Percentiles rank a stretch among this genome's conserved stretches.
Evolutionary conservation across 768 basidiomycete genomes (phyloP).

Genomic region (Dentipellis fragilis): DNA sequence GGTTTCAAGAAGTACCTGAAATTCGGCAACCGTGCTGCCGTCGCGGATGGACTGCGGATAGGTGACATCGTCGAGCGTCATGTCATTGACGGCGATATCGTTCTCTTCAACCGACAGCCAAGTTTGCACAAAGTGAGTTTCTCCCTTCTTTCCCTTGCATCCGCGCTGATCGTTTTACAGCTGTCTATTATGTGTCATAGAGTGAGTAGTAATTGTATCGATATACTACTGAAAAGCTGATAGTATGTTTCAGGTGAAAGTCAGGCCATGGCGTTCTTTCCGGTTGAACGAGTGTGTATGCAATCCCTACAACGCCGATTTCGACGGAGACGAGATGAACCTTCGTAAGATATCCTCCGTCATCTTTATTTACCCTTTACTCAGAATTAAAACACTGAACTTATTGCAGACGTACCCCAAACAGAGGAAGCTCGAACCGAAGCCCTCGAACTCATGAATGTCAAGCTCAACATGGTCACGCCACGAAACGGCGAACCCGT

Average conservation of each 20-base stretch:
- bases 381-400: slow-evolving; percentile 3
- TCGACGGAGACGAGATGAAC: slow-evolving; percentile 99
- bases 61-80: slow-evolving; percentile 96
- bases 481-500: slow-evolving; percentile 98
- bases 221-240: background rate
- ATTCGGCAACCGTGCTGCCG: slow-evolving; percentile 71
- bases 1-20: slow-evolving; percentile 81
- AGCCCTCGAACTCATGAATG: slow-evolving; percentile 93
- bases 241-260: slow-evolving; percentile 49
- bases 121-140: slow-evolving; percentile 80
- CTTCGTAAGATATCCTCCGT: slow-evolving; percentile 56
- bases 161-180: slow-evolving; percentile 26
- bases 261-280: slow-evolving; percentile 96
- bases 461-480: slow-evolving; percentile 94
- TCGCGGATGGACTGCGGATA: slow-evolving; percentile 73
- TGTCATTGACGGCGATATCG: slow-evolving; percentile 89
- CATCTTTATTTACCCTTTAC: no score
- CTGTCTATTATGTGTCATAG: slow-evolving; percentile 99
- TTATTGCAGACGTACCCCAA: slow-evolving; percentile 79
- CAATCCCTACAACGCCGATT: slow-evolving; percentile 98
- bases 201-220: slow-evolving; percentile 30
- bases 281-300: slow-evolving; percentile 98
- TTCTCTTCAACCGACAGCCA: slow-evolving; percentile 97
- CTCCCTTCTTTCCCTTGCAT: background rate
- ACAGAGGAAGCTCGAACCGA: slow-evolving; percentile 98